Base-by-base conservation (phyloP, 129 eudicot genomes). In the Helichrysum umbraculigerum region DNA sequence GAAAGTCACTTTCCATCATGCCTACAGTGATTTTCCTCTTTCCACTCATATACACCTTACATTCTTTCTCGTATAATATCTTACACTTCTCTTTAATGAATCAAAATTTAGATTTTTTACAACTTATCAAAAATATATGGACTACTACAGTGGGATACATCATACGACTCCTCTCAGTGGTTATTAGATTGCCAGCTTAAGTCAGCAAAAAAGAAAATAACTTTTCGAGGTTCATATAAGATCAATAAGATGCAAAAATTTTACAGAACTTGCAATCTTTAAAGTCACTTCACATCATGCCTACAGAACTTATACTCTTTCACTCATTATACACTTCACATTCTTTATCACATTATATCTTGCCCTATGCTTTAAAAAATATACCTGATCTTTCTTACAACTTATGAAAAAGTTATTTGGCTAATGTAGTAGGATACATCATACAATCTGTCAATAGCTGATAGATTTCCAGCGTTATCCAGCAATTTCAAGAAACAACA, bases 261-360 rank as follows among this genome's bases (percentile, higher is more conserved):
- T 19, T 20, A 33, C 14, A 44, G 52, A 44, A 12, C 15, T 44
- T 44, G 17, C 52, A 44, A 44, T 44, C 5, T 17, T 11, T 14
- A 12, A 44, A 44, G 44, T 44, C 52, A 44, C 52, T 2, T 44
- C 3, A 44, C 12, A 44, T 44, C 52, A 44, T 44, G 57, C 57
- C 80, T 17, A 76, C 22, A 20, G 68, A 56, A 54, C 19, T n/a
- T 20, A 37, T 29, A 2, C 59, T 35, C 41, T 67, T 10, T 37
- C 68, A 77, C 65, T 33, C 73, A 12, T 76, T 41, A 51, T 22
- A 28, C 65, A 34, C 75, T 59, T 35, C 42, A 0, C 68, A 14
- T 67, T 67, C 68, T 35, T 68, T 76, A 28, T 54, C 12, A 64
- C 41, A 54, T 17, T 54, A 37, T 12, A 58, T 65, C 29, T 21